phyloP scores from a whole-genome alignment of 345 rosid species.

The Viola odorata region DNA sequence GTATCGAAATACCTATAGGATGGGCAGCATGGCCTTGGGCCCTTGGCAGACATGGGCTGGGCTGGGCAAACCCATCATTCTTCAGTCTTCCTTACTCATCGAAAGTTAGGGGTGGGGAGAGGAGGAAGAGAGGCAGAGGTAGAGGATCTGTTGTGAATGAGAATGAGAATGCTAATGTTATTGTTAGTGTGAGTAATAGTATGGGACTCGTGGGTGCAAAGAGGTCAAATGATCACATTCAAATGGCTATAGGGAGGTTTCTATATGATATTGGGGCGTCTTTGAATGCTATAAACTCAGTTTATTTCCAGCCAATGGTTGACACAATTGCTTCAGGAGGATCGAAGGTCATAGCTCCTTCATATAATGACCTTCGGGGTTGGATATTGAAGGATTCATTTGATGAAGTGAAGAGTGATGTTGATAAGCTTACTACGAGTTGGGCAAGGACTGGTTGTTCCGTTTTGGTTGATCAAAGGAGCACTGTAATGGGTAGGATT shows the following conservation, averaged over 20 bases:
- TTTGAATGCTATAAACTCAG: conserved; percentile 20
- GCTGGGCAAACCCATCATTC: too few species aligned
- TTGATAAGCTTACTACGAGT: conserved; percentile 7
- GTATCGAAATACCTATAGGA: too few species aligned
- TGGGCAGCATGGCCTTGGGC: too few species aligned
- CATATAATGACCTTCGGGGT: conserved; percentile 17
- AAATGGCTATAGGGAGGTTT: conserved; percentile 59
- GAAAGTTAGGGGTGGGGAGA: conserved; percentile 32
- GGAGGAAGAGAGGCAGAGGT: conserved; percentile 27
- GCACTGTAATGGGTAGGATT: conserved; percentile 12
- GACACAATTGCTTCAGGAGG: conserved; percentile 20
- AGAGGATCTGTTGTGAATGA: conserved; percentile 19
- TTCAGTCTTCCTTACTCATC: too few species aligned
- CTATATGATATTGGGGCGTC: conserved; percentile 74
- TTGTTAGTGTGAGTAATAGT: conserved; percentile 9
- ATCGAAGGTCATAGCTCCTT: conserved; percentile 6
- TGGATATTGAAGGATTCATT: conserved; percentile 15
- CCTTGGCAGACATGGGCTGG: too few species aligned
- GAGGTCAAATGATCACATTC: conserved; percentile 32
- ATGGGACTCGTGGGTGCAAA: conserved; percentile 25
- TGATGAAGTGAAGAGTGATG: conserved; percentile 12
- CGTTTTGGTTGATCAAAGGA: conserved; percentile 23
- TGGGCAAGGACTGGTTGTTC: conserved; percentile 24
- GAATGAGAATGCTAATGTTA: conserved; percentile 13
- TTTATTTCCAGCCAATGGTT: conserved; percentile 21